Evolutionary conservation across 192 early-diverging fungal genomes (phyloP).

Genomic region (Backusella mclennaniae): DNA sequence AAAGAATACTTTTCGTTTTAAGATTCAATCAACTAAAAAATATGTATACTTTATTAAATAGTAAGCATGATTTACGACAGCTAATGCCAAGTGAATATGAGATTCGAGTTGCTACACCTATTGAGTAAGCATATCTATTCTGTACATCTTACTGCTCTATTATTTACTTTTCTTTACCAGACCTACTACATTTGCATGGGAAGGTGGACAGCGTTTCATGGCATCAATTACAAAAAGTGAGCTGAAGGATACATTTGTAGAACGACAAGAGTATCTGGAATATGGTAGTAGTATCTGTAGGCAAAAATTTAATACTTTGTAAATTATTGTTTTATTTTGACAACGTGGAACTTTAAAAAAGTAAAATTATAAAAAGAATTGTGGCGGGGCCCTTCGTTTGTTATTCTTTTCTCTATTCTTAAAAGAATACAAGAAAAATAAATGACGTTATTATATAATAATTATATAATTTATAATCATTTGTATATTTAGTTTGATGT

Average conservation of each 20-base stretch:
- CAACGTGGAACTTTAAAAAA: neutral
- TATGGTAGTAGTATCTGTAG: conserved; percentile 56
- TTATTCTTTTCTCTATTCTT: neutral
- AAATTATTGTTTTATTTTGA: conserved; percentile 10
- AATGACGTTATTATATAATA: neutral
- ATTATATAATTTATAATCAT: neutral
- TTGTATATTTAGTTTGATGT: neutral
- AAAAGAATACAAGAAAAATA: neutral
- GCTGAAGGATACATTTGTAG: conserved; percentile 50
- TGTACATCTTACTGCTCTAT: neutral
- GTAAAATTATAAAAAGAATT: neutral
- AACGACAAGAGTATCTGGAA: conserved; percentile 62
- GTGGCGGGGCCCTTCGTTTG: neutral
- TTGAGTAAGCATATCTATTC: conserved; percentile 50
- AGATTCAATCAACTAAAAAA: neutral
- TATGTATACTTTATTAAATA: neutral
- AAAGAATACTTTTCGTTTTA: neutral
- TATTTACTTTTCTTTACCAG: conserved; percentile 34
- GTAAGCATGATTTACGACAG: conserved; percentile 49
- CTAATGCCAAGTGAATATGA: conserved; percentile 56
- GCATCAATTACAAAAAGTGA: conserved; percentile 43
- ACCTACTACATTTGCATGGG: conserved; percentile 57
- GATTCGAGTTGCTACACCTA: conserved; percentile 51
- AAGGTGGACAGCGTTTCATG: conserved; percentile 50
- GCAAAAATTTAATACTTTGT: conserved; percentile 39